phyloP scores from a whole-genome alignment of 208 protist genomes.

The Acanthamoeba polyphaga region DNA sequence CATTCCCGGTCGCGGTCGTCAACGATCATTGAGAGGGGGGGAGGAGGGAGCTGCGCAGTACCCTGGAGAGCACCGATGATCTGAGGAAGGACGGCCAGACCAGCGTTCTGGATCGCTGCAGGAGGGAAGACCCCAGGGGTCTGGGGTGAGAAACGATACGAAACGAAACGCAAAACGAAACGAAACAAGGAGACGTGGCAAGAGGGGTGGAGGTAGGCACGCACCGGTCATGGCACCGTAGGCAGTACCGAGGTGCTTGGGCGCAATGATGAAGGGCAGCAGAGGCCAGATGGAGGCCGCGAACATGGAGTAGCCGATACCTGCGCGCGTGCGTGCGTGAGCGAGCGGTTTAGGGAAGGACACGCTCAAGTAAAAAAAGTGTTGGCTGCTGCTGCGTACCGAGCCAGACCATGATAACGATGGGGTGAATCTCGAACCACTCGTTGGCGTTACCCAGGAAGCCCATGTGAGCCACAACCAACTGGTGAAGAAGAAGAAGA shows the following conservation, averaged over 20 bases:
- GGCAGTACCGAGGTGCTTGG: constrained; percentile 91
- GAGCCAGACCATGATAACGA: constrained; percentile 92
- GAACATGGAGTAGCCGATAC: constrained; percentile 92
- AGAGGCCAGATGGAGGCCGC: constrained; percentile 94
- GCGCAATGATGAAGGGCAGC: constrained; percentile 90
- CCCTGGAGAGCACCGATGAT: constrained; percentile 54
- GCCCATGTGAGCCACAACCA: constrained; percentile 89
- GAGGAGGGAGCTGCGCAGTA: neutral
- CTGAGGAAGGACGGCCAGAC: constrained; percentile 57
- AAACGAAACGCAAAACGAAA: neutral
- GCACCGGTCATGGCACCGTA: constrained; percentile 93
- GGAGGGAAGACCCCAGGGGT: neutral
- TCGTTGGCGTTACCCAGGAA: constrained; percentile 87
- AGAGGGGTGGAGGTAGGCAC: neutral
- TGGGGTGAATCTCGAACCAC: constrained; percentile 84
- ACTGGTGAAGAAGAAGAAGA: neutral
- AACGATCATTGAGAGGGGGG: neutral
- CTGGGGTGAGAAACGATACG: neutral
- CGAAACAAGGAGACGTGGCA: neutral
- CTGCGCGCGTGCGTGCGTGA: constrained; percentile 24
- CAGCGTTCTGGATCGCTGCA: constrained; percentile 61
- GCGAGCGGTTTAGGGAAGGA: neutral
- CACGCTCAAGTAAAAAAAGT: neutral
- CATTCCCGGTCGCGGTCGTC: neutral
- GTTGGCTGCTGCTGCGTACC: neutral